phyloP scores from a whole-genome alignment of 2,329 filamentous ascomycete species.

The Fusarium nanum region DNA sequence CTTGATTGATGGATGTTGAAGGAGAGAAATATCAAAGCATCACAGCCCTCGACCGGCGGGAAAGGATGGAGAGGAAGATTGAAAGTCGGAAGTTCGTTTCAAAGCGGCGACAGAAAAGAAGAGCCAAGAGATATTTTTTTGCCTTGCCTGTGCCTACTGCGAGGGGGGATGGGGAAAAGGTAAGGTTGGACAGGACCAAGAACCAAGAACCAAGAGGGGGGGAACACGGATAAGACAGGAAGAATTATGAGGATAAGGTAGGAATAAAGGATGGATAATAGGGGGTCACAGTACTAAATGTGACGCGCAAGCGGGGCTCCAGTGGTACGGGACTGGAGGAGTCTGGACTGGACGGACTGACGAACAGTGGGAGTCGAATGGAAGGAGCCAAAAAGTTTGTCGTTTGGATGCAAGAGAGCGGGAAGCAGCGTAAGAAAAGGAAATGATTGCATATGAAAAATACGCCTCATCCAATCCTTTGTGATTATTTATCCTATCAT shows the following conservation, averaged over 20 bases:
- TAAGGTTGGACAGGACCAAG: slow-evolving; percentile 11
- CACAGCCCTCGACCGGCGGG: slow-evolving; percentile 29
- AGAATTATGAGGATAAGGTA: slow-evolving; percentile 18
- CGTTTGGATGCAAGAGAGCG: slow-evolving; percentile 5
- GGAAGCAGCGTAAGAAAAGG: slow-evolving; percentile 15
- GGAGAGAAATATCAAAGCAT: slow-evolving; percentile 27
- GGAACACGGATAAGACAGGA: slow-evolving; percentile 11
- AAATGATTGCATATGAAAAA: slow-evolving; percentile 23
- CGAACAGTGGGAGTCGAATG: background rate
- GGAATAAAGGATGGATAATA: slow-evolving; percentile 10
- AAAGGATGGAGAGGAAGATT: slow-evolving; percentile 17
- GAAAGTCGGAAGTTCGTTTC: background rate
- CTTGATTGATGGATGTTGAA: slow-evolving; percentile 18
- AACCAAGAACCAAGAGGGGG: background rate
- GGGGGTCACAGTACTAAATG: slow-evolving; percentile 14
- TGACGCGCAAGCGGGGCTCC: slow-evolving; percentile 31
- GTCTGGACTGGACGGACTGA: background rate
- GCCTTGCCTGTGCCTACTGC: background rate
- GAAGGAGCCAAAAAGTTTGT: slow-evolving; percentile 10
- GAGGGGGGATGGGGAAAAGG: slow-evolving; percentile 12
- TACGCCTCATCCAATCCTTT: slow-evolving; percentile 10
- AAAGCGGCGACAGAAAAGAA: background rate
- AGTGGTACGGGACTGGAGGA: background rate
- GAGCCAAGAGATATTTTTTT: slow-evolving; percentile 24
- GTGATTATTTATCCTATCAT: background rate